Percentiles rank a stretch among this genome's conserved stretches.
Evolutionary conservation across 257 asterid genomes (phyloP).

Genomic region (Striga asiatica): DNA sequence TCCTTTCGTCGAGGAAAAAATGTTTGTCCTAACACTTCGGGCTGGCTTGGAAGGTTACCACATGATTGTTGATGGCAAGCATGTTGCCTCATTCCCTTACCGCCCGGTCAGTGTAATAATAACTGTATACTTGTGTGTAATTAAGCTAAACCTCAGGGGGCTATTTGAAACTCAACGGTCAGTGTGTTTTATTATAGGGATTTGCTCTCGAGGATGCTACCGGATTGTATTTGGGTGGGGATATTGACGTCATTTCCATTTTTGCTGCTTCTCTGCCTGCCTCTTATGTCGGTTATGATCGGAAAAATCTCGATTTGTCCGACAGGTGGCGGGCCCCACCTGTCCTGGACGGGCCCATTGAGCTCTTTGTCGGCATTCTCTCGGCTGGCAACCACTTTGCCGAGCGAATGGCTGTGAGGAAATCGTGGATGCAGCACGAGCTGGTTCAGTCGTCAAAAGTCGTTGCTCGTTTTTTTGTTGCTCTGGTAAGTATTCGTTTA

Average conservation of each 20-base stretch:
- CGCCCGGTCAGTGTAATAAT: conserved; percentile 43
- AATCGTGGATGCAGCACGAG: conserved; percentile 81
- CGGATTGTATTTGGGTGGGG: conserved; percentile 63
- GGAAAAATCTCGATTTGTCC: conserved; percentile 71
- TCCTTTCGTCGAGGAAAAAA: conserved; percentile 61
- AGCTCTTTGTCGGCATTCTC: conserved; percentile 72
- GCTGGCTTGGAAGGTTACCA: conserved; percentile 92
- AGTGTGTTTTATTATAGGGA: conserved; percentile 34
- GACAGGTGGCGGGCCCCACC: conserved; percentile 67
- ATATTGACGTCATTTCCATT: conserved; percentile 52
- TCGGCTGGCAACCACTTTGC: conserved; percentile 93
- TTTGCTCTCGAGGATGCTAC: conserved; percentile 90
- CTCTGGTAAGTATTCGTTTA: conserved; percentile 28
- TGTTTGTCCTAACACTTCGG: conserved; percentile 65
- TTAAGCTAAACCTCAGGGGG: neutral
- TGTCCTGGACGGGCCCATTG: conserved; percentile 41
- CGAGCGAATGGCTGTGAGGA: conserved; percentile 85
- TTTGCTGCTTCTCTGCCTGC: conserved; percentile 79
- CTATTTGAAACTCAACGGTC: neutral
- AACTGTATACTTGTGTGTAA: neutral
- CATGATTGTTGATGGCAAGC: conserved; percentile 76
- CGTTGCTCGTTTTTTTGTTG: conserved; percentile 82
- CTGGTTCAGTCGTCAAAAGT: conserved; percentile 60
- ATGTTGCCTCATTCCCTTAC: conserved; percentile 75
- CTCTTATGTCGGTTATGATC: conserved; percentile 72